These are phyloP conservation scores for Rhodotorula mucilaginosa DNA, from an alignment of 1,284 basidiomycete genomes.

Conservation along the genomic window DNA sequence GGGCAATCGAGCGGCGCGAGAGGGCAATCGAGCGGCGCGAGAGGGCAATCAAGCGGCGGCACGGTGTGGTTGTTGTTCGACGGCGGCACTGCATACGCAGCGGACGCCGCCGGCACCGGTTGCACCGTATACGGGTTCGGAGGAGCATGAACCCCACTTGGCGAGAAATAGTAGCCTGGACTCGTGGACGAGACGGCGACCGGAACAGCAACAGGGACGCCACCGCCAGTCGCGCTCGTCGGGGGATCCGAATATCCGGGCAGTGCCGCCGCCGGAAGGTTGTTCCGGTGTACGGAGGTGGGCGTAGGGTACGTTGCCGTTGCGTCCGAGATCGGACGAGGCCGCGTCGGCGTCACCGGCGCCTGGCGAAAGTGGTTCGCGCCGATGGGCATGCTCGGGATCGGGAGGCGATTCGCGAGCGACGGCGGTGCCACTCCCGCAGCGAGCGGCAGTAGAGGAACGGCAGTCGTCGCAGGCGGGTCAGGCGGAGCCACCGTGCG, in stretches of 20 bases:
- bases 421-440: too few relatives aligned
- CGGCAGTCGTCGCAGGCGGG: too few relatives aligned
- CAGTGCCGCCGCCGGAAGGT: background rate
- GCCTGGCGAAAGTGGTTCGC: background rate
- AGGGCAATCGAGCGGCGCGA: background rate
- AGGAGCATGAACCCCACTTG: background rate
- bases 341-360: background rate
- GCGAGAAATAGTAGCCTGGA: background rate
- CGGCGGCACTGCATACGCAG: background rate
- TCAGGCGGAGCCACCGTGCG: too few relatives aligned
- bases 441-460: too few relatives aligned
- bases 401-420: background rate
- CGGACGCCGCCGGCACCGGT: background rate
- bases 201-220: background rate
- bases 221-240: background rate
- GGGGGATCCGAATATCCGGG: background rate
- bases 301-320: background rate
- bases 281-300: background rate
- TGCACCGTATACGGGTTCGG: background rate
- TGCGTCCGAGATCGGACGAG: background rate
- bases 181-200: background rate
- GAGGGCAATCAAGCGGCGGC: background rate
- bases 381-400: background rate
- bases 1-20: background rate
- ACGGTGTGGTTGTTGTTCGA: background rate